A percentile compares a stretch with the other conserved stretches of the same genome.
These are phyloP conservation scores for Kingdonia uniflora DNA, from an alignment of 164 flowering plant species.

Conservation along the genomic window DNA sequence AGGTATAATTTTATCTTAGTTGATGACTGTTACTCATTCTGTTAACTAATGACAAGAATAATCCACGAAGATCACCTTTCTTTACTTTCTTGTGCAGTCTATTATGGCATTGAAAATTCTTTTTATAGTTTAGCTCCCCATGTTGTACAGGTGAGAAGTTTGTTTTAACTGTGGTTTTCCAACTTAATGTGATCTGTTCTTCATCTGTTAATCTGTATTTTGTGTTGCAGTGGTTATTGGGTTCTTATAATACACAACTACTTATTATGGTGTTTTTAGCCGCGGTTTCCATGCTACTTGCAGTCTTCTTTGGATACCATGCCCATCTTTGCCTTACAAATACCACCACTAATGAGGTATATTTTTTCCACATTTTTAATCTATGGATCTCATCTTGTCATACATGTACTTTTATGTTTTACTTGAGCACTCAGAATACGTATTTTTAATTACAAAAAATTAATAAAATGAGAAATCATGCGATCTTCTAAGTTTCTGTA, in stretches of 20 bases:
- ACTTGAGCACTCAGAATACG: too few species aligned
- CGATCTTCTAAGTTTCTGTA: too few species aligned
- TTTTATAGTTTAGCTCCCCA: slow-evolving; percentile 65
- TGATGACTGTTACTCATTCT: slow-evolving; percentile 5
- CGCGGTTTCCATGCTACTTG: slow-evolving; percentile 59
- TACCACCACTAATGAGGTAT: slow-evolving; percentile 93
- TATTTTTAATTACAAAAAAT: too few species aligned
- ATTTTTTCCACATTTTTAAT: background rate
- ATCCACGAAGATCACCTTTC: slow-evolving; percentile 3
- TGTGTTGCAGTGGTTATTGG: slow-evolving; percentile 72
- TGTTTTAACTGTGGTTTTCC: slow-evolving; percentile 1
- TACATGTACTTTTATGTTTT: background rate
- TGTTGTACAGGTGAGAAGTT: slow-evolving; percentile 62
- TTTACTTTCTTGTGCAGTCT: slow-evolving; percentile 40
- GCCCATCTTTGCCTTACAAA: slow-evolving; percentile 73
- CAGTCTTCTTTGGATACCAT: slow-evolving; percentile 85
- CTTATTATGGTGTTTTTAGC: slow-evolving; percentile 86
- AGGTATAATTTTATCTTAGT: slow-evolving; percentile 32
- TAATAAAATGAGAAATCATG: too few species aligned
- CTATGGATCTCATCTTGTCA: too few species aligned
- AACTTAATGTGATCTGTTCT: background rate
- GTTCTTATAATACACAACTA: slow-evolving; percentile 82
- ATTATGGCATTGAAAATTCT: slow-evolving; percentile 82
- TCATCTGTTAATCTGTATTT: background rate
- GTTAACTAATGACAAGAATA: too few species aligned